Evolutionary conservation across 345 rosid species (phyloP), one percentile per base, ranked within the genome.

Genomic region (Alliaria petiolata): DNA sequence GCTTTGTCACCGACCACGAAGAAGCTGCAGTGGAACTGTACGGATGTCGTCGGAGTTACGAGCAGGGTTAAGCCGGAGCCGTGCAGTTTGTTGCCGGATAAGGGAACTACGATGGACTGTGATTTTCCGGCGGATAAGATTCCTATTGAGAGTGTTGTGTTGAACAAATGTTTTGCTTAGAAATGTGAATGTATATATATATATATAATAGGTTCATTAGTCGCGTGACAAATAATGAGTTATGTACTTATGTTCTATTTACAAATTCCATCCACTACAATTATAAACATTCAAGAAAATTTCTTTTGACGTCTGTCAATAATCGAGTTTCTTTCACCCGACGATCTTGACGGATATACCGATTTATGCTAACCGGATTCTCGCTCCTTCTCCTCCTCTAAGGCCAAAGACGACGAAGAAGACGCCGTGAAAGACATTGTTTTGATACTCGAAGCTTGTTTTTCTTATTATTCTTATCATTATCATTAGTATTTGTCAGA

Each of bases 11-110:
- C 67, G 2, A 79, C 12, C 76, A 34, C 86, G 0, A 67, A 79
- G 67, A 31, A 82, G 42, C 9, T 81, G 36, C 84, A 73, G 43
- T 89, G 95, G 98, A 89, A 89, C 51, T 89, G 95, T 65, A 85
- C 87, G 0, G 70, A 84, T 45, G 56, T 92, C 2, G 25, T 52
- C 8, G 98, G 92, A 39, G 73, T 80, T 39, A 61, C 85, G 1
- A 87, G 84, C 78, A 43, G 62, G 3, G 92, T 87, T 62, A 82
- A 67, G 1, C 96, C 91, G 28, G 13, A 4, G 7, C 76, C 98
- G 7, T 89, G 96, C 7, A 35, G 36, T 11, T 47, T 45, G 73
- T 78, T 87, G 81, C 82, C 86, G 6, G 59, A 71, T 75, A 85
- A 84, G 50, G 45, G 70, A 63, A 8, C 40, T 15, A 28, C 12